These are phyloP conservation scores for Eremomyces bilateralis DNA, from an alignment of 495 filamentous ascomycete genomes.

Conservation along the genomic window DNA sequence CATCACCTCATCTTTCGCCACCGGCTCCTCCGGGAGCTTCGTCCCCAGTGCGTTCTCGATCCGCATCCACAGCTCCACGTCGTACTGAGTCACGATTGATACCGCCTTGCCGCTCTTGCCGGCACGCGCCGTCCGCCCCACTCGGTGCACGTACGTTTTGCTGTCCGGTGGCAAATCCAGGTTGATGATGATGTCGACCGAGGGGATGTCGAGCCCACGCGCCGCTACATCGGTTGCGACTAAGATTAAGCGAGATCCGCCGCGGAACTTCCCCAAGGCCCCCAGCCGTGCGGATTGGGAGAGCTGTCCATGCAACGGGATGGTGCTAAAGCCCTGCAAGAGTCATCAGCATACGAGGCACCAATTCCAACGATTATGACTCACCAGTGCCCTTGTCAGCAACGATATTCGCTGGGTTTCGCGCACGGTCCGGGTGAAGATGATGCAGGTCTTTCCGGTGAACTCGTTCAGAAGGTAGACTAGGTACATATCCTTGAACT, in stretches of 20 bases:
- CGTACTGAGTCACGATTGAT: conserved; percentile 73
- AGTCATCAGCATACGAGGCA: no score
- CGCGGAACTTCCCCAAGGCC: conserved; percentile 69
- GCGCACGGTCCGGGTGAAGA: conserved; percentile 85
- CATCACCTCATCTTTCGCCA: conserved; percentile 70
- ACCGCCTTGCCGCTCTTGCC: conserved; percentile 72
- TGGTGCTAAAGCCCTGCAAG: conserved; percentile 69
- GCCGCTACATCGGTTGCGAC: conserved; percentile 94
- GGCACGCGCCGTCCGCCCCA: conserved; percentile 80
- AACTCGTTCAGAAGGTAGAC: conserved; percentile 66
- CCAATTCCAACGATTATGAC: no score
- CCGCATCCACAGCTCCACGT: conserved; percentile 64
- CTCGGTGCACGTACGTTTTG: conserved; percentile 89
- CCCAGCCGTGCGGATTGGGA: conserved; percentile 67
- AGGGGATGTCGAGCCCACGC: conserved; percentile 83
- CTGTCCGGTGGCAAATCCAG: conserved; percentile 62
- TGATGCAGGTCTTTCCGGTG: conserved; percentile 53
- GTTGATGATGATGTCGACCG: conserved; percentile 76
- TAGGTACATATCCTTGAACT: conserved; percentile 79
- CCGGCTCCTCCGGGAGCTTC: conserved; percentile 39
- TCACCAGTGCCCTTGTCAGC: conserved; percentile 53
- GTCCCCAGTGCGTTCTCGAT: conserved; percentile 68
- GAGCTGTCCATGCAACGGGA: conserved; percentile 80
- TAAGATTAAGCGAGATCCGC: conserved; percentile 54
- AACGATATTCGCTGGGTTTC: conserved; percentile 72